phyloP scores from a whole-genome alignment of 2,329 filamentous ascomycete species.

The Aspergillus sp. region DNA sequence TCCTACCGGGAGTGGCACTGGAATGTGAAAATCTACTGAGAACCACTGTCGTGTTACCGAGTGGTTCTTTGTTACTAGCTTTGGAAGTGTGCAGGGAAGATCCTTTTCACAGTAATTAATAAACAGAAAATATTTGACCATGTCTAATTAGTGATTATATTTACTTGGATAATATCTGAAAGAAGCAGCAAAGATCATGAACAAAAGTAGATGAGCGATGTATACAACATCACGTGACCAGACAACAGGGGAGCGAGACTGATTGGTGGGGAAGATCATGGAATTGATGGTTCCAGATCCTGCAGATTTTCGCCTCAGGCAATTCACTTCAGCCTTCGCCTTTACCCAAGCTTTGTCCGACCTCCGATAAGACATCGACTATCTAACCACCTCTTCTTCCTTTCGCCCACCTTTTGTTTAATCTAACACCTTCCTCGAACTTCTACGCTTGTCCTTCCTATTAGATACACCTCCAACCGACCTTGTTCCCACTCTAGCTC shows the following conservation, averaged over 20 bases:
- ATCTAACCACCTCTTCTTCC: neutral
- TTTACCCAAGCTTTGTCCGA: neutral
- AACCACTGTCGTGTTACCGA: neutral
- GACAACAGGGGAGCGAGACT: neutral
- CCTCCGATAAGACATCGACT: neutral
- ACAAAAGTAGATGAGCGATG: neutral
- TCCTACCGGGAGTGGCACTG: neutral
- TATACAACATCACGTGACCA: constrained; percentile 5
- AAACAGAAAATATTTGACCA: too few relatives aligned
- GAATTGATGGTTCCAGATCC: constrained; percentile 1
- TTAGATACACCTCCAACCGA: neutral
- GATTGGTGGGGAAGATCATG: neutral
- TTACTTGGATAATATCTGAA: too few relatives aligned
- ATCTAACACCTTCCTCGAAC: neutral
- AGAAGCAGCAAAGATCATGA: neutral
- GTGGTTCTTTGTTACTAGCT: neutral
- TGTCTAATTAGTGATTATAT: too few relatives aligned
- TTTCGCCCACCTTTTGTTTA: neutral
- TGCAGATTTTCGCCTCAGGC: constrained; percentile 1
- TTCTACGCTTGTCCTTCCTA: neutral
- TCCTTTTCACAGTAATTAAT: neutral
- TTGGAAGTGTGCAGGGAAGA: neutral
- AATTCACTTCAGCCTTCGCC: neutral
- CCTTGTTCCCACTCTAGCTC: neutral
- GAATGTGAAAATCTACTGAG: neutral